Conservation (phyloP, 805 yeast species). For the Candida manassasensis region DNA sequence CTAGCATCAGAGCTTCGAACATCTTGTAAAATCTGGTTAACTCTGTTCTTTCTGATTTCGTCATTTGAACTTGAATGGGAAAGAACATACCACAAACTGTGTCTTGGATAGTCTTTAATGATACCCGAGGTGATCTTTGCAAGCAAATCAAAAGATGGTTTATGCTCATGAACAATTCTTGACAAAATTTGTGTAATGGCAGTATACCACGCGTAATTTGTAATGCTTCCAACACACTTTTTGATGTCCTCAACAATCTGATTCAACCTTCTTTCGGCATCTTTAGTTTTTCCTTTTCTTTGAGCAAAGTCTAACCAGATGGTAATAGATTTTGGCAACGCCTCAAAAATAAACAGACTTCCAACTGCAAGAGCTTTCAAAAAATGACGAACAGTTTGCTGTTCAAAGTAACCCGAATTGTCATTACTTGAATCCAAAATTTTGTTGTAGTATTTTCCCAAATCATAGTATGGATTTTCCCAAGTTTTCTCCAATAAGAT, state of each 20-base stretch:
- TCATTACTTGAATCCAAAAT: slow-evolving; percentile 62
- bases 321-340: slow-evolving; percentile 84
- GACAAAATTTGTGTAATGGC: slow-evolving; percentile 85
- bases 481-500: slow-evolving; percentile 50
- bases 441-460: slow-evolving; percentile 77
- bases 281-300: slow-evolving; percentile 16
- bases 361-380: slow-evolving; percentile 59
- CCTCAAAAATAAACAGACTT: slow-evolving; percentile 67
- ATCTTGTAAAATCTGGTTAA: slow-evolving; percentile 18
- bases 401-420: slow-evolving; percentile 48
- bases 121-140: slow-evolving; percentile 54
- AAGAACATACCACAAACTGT: slow-evolving; percentile 79
- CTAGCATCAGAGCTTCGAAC: slow-evolving; percentile 1
- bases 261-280: slow-evolving; percentile 34
- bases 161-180: slow-evolving; percentile 62
- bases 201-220: slow-evolving; percentile 61
- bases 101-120: slow-evolving; percentile 66
- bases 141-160: slow-evolving; percentile 51
- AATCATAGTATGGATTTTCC: slow-evolving; percentile 76
- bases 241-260: slow-evolving; percentile 47
- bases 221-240: slow-evolving; percentile 44
- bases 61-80: slow-evolving; percentile 62
- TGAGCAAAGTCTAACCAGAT: slow-evolving; percentile 81
- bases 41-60: slow-evolving; percentile 22
- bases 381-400: slow-evolving; percentile 51